These are phyloP conservation scores for Sphagnum fallax DNA, from an alignment of 228 moss, liverwort and hornwort species.

Conservation along the genomic window DNA sequence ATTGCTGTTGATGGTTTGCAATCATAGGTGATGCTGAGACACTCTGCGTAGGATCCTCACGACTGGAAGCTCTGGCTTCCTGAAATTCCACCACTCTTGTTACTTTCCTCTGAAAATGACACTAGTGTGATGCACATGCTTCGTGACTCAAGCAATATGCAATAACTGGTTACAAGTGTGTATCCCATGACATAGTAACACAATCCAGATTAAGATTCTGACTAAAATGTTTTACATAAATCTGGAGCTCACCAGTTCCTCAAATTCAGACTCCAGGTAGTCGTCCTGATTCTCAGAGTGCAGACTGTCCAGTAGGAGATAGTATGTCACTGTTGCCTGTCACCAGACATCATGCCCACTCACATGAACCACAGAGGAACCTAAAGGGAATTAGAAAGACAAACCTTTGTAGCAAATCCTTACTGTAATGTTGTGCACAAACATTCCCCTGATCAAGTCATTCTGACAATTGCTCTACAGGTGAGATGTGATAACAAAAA, in stretches of 20 bases:
- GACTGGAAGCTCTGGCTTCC: constrained; percentile 16
- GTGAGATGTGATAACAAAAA: no score
- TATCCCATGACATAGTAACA: no score
- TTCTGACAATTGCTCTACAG: no score
- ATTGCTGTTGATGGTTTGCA: constrained; percentile 19
- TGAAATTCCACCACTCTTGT: constrained; percentile 24
- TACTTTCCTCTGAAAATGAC: constrained; percentile 18
- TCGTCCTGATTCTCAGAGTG: constrained; percentile 67
- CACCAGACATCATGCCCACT: constrained; percentile 5
- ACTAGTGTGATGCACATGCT: no score
- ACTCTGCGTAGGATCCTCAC: constrained; percentile 14
- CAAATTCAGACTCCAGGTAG: constrained; percentile 67
- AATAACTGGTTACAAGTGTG: no score
- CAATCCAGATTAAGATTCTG: no score
- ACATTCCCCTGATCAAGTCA: no score
- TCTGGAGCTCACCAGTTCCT: constrained; percentile 57
- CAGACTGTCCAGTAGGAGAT: constrained; percentile 73
- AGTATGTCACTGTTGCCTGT: constrained; percentile 88
- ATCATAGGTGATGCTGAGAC: constrained; percentile 7
- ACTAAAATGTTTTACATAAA: constrained; percentile 13
- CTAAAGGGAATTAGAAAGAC: no score
- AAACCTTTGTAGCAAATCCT: no score
- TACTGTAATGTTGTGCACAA: no score
- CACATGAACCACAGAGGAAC: no score
- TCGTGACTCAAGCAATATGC: no score